phyloP scores from a whole-genome alignment of 78 protist genomes.

The Dictyostelium firmibasis region DNA sequence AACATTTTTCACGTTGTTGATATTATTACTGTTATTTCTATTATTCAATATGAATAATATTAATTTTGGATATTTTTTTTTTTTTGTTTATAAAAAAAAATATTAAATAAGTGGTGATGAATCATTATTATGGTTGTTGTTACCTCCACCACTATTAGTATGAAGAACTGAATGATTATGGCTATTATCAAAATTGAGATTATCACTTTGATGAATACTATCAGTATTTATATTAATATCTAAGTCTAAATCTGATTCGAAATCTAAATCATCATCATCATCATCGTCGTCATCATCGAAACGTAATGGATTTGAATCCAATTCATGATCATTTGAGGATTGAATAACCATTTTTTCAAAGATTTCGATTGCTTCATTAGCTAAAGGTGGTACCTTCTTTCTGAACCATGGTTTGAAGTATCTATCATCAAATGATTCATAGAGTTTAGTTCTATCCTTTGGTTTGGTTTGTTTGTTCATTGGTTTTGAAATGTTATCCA shows the following conservation, averaged over 20 bases:
- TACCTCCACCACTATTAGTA: neutral
- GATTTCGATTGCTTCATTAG: conserved; percentile 58
- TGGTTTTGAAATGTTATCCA: conserved; percentile 60
- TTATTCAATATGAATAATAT: neutral
- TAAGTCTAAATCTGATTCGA: neutral
- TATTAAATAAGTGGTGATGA: neutral
- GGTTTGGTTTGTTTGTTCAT: conserved; percentile 16
- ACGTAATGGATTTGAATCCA: neutral
- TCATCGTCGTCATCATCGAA: neutral
- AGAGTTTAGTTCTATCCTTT: conserved; percentile 35
- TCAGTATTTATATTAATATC: neutral
- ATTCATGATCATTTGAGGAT: neutral
- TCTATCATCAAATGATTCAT: conserved; percentile 42
- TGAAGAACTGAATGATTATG: neutral
- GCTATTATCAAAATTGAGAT: neutral
- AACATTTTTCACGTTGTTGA: neutral
- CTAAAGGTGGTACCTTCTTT: conserved; percentile 53
- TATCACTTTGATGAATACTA: neutral
- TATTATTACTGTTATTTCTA: neutral
- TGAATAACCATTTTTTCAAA: conserved; percentile 54
- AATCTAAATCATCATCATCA: neutral
- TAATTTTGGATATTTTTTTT: neutral
- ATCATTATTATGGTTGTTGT: neutral
- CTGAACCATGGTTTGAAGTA: conserved; percentile 73
- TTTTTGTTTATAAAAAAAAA: neutral